phyloP scores from a whole-genome alignment of 1,284 basidiomycete genomes.

The Apiotrichum mycotoxinovorans region DNA sequence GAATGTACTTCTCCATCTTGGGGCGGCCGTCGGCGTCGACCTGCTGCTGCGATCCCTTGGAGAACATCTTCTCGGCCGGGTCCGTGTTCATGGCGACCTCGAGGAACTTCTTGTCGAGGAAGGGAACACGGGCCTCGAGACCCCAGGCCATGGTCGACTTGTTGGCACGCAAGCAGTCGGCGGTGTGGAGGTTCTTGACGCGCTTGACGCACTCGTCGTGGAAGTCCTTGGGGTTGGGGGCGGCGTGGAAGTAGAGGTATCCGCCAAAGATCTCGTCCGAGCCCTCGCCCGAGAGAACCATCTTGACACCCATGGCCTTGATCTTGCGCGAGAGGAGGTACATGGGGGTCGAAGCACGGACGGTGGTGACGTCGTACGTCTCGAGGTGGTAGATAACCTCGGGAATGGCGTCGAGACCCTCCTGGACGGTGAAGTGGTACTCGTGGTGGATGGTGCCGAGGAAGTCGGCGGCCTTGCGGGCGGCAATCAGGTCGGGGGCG shows the following conservation, averaged over 20 bases:
- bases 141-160: conserved; percentile 99
- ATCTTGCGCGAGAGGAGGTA: conserved; percentile 90
- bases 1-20: conserved; percentile 97
- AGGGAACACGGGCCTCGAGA: conserved; percentile 96
- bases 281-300: conserved; percentile 97
- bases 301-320: conserved; percentile 99
- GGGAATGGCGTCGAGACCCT: conserved; percentile 93
- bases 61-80: conserved; percentile 85
- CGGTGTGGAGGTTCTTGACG: conserved; percentile 96
- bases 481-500: conserved; percentile 93
- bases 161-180: conserved; percentile 97
- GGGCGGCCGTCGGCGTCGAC: conserved; percentile 79
- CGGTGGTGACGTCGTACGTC: conserved; percentile 98
- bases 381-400: conserved; percentile 99
- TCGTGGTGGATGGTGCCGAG: conserved; percentile 96
- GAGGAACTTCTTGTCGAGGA: conserved; percentile 95
- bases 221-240: conserved; percentile 82
- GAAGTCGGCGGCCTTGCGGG: conserved; percentile 87
- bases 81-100: conserved; percentile 91
- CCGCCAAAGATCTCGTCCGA: conserved; percentile 98
- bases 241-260: conserved; percentile 99
- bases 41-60: conserved; percentile 71
- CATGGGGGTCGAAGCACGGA: conserved; percentile 88
- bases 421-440: conserved; percentile 97
- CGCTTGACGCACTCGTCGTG: conserved; percentile 93